Base-by-base conservation (phyloP, 2,329 filamentous ascomycete genomes). In the Trichoderma sp. region DNA sequence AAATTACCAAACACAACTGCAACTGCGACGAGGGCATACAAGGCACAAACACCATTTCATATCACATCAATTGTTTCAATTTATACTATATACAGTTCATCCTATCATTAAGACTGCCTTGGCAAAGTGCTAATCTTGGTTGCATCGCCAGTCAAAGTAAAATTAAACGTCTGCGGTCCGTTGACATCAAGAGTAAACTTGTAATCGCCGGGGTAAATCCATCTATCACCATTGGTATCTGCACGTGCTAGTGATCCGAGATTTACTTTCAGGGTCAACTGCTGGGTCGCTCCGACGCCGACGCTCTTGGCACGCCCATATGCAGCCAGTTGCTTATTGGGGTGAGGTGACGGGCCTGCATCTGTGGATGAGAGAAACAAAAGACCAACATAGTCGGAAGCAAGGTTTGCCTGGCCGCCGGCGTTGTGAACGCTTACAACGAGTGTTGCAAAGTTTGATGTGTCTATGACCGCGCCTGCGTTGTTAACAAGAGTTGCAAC, bases 321-420 rank as follows among this genome's bases (percentile, higher is more conserved):
- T 14, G 72, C 69, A n/a, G 70, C 71, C 8, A 73, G 69, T 43
- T 70, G 61, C 52, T 73, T 70, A 19, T 43, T 68, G 7, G 72
- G 67, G n/a, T 67, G 40, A 1, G 69, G 71, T 53, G 70, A 40
- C 13, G 71, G 68, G 43, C 72, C 71, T 1, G 70, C 70, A n/a
- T 72, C 72, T 5, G 56, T 58, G 3, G 71, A 64, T 4, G 70
- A 72, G 5, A 72, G 53, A 52, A 70, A 73, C 19, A 73, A 13
- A 1, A 73, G 35, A 7, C 55, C 70, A 13, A 73, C 71, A 55
- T 73, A 73, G 37, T 72, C 72, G 5, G 71, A 73, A 1, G 68
- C 57, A 19, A 70, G 27, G 14, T 68, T 67, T 7, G 61, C 53
- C 14, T 60, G 47, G 37, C 71, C 21, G 19, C 53, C 52, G 35